Evolutionary conservation across 129 eudicot species (phyloP).

Genomic region (Solidago caesia): DNA sequence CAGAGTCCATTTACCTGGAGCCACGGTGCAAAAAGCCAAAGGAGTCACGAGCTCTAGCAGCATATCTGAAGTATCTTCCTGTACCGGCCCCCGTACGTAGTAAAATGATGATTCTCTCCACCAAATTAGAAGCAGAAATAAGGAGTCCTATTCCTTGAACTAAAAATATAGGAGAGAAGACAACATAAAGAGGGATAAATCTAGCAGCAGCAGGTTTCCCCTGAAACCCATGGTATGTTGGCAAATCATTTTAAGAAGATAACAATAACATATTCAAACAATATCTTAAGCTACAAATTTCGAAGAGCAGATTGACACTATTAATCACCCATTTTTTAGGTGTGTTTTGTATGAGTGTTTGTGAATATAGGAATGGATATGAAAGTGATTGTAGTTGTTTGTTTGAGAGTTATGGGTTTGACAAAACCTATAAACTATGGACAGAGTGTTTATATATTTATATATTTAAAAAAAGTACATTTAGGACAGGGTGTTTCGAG

Average conservation of each 20-base stretch:
- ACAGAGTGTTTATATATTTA: too few species aligned
- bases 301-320: background rate
- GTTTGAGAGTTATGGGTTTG: background rate
- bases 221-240: slow-evolving; percentile 40
- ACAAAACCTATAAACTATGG: background rate
- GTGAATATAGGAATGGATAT: too few species aligned
- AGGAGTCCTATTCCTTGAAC: slow-evolving; percentile 73
- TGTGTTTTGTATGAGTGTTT: too few species aligned
- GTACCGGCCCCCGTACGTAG: slow-evolving; percentile 47
- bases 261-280: slow-evolving; percentile 14
- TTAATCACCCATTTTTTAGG: too few species aligned
- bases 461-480: too few species aligned
- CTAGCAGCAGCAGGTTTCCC: slow-evolving; percentile 70
- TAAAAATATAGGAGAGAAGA: slow-evolving; percentile 68
- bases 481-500: background rate
- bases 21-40: slow-evolving; percentile 72
- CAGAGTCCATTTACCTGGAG: slow-evolving; percentile 47
- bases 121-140: slow-evolving; percentile 53
- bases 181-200: slow-evolving; percentile 53
- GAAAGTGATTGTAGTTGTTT: too few species aligned
- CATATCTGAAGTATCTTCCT: slow-evolving; percentile 53
- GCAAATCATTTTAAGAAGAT: slow-evolving; percentile 10
- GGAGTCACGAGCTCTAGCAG: slow-evolving; percentile 60
- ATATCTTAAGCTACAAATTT: background rate
- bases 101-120: slow-evolving; percentile 56